Conservation (phyloP, 2,329 filamentous ascomycete species). For the Colletotrichum kahawae region DNA sequence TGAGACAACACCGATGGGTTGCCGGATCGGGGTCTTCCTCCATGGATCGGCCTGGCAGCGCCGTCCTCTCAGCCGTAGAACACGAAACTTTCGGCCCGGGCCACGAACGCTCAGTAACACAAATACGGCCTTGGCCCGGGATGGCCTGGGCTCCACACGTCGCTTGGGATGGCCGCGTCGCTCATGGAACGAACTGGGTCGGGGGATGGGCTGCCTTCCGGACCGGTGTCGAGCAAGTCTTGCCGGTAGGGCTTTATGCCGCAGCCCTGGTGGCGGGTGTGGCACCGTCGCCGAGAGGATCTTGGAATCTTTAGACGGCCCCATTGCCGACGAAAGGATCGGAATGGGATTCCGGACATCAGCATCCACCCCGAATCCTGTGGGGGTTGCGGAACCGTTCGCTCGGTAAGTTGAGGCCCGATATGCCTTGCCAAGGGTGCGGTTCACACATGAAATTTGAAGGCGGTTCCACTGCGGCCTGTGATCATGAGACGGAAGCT, state of each 20-base stretch:
- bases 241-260: background rate
- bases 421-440: background rate
- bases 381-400: background rate
- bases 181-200: background rate
- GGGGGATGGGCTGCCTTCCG: background rate
- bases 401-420: background rate
- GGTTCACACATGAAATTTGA: background rate
- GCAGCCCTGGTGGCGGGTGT: background rate
- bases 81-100: slow-evolving; percentile 4
- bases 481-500: background rate
- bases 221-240: background rate
- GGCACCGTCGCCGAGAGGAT: background rate
- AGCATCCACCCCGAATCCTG: background rate
- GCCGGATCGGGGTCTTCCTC: background rate
- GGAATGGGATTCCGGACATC: background rate
- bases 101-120: background rate
- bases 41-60: background rate
- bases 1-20: background rate
- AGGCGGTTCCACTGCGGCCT: background rate
- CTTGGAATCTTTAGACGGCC: background rate
- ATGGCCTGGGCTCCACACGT: background rate
- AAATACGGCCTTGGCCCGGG: background rate
- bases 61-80: background rate
- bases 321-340: background rate
- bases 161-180: background rate